Percentiles rank a stretch among this genome's conserved stretches.
Evolutionary conservation across 768 basidiomycete genomes (phyloP).

Genomic region (Tylopilus sp.): DNA sequence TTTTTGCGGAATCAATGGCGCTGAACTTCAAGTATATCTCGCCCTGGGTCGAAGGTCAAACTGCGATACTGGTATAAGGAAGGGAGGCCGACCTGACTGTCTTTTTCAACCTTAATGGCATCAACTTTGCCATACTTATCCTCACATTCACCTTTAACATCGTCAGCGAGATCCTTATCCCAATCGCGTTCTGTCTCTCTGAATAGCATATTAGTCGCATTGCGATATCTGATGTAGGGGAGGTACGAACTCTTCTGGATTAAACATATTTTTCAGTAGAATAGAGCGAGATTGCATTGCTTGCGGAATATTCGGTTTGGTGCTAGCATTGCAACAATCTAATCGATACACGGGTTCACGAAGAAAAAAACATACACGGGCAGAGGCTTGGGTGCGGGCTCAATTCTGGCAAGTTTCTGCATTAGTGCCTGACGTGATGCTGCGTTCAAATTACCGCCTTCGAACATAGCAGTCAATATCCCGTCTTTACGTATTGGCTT

Average conservation of each 20-base stretch:
- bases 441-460: slow-evolving; percentile 97
- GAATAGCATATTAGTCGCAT: slow-evolving; percentile 9
- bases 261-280: slow-evolving; percentile 92
- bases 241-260: slow-evolving; percentile 83
- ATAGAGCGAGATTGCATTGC: slow-evolving; percentile 88
- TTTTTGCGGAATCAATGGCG: slow-evolving; percentile 71
- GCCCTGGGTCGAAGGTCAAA: slow-evolving; percentile 52
- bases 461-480: slow-evolving; percentile 8
- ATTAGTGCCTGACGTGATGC: slow-evolving; percentile 98
- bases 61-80: neutral
- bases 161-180: slow-evolving; percentile 94
- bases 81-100: slow-evolving; percentile 71
- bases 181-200: slow-evolving; percentile 96
- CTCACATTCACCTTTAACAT: slow-evolving; percentile 93
- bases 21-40: slow-evolving; percentile 97
- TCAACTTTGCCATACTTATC: slow-evolving; percentile 84
- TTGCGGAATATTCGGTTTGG: slow-evolving; percentile 76
- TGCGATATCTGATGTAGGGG: neutral
- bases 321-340: slow-evolving; percentile 37
- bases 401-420: slow-evolving; percentile 99
- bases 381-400: slow-evolving; percentile 56
- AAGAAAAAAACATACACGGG: slow-evolving; percentile 49
- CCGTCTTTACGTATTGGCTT: neutral
- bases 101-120: slow-evolving; percentile 90
- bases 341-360: slow-evolving; percentile 10